Percentiles rank a stretch among this genome's conserved stretches.
These are phyloP conservation scores for Nevesoporus exiguus DNA, from an alignment of 768 basidiomycete genomes.

Conservation along the genomic window DNA sequence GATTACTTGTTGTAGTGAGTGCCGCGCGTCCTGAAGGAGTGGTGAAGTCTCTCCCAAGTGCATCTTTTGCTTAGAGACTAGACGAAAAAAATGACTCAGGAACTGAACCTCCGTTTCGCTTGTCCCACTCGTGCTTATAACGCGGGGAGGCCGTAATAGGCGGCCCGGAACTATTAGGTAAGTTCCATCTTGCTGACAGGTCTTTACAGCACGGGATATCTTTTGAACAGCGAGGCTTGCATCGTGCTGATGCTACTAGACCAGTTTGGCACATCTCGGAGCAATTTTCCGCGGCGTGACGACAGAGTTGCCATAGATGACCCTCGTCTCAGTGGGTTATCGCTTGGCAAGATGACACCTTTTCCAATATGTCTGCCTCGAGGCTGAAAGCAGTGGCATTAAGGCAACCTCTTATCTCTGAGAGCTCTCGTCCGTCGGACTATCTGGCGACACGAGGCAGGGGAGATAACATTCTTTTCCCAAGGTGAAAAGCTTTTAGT, in stretches of 20 bases:
- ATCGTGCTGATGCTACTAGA: slow-evolving; percentile 27
- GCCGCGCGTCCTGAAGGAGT: slow-evolving; percentile 22
- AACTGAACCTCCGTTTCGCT: not conserved
- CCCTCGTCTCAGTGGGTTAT: slow-evolving; percentile 7
- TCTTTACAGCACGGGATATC: slow-evolving; percentile 1
- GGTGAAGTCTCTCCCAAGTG: slow-evolving; percentile 30
- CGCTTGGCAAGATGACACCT: not conserved
- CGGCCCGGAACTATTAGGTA: slow-evolving; percentile 3
- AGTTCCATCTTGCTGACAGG: slow-evolving; percentile 8
- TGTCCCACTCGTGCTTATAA: slow-evolving; percentile 16
- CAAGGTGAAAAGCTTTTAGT: slow-evolving; percentile 24
- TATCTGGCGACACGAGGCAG: slow-evolving; percentile 19
- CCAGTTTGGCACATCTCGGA: not conserved
- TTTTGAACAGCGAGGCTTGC: slow-evolving; percentile 24
- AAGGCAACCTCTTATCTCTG: slow-evolving; percentile 12
- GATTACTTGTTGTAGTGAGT: slow-evolving; percentile 3
- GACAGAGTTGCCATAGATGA: slow-evolving; percentile 3
- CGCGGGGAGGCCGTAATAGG: not conserved
- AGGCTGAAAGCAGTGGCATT: slow-evolving; percentile 41
- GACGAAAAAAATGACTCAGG: slow-evolving; percentile 4
- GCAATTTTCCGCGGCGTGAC: slow-evolving; percentile 8
- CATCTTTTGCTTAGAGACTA: slow-evolving; percentile 14
- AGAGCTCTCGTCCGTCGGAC: slow-evolving; percentile 14
- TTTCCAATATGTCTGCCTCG: slow-evolving; percentile 36
- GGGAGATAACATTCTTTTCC: slow-evolving; percentile 22